phyloP scores from a whole-genome alignment of 2,329 filamentous ascomycete species.

The Pyrenochaeta sp. region DNA sequence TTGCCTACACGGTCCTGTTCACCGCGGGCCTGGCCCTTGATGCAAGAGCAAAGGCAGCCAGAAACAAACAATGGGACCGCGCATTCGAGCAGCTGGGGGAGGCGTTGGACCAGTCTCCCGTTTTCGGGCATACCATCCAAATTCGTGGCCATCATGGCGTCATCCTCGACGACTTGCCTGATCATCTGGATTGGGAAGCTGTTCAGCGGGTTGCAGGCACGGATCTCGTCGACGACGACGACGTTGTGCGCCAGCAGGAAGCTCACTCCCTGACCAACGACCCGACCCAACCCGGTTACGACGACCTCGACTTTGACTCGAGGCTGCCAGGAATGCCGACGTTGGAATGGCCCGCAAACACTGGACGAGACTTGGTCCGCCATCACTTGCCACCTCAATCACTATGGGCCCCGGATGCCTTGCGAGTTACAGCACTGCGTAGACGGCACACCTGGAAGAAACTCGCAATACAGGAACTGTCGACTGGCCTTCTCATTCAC shows the following conservation, averaged over 20 bases:
- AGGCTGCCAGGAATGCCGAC: conserved; percentile 29
- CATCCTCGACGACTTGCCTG: conserved; percentile 18
- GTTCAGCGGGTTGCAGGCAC: conserved; percentile 28
- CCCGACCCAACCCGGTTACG: conserved; percentile 28
- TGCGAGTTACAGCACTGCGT: conserved; percentile 39
- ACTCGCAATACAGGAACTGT: conserved; percentile 50
- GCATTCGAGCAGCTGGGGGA: conserved; percentile 57
- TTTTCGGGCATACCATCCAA: conserved; percentile 2
- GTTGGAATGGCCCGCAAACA: conserved; percentile 51
- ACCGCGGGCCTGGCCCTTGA: conserved; percentile 71
- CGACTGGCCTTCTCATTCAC: conserved; percentile 51
- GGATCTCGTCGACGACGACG: conserved; percentile 35
- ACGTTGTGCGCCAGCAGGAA: conserved; percentile 20
- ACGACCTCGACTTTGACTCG: conserved; percentile 39
- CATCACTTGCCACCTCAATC: conserved; percentile 54
- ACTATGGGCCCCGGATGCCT: conserved; percentile 49
- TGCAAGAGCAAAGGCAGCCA: conserved; percentile 61
- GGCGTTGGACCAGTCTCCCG: conserved; percentile 1
- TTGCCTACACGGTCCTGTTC: conserved; percentile 72
- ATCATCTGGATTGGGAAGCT: conserved; percentile 31
- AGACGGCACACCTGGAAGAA: conserved; percentile 53
- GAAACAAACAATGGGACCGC: conserved; percentile 67
- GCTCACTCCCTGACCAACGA: conserved; percentile 18
- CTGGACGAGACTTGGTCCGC: conserved; percentile 40
- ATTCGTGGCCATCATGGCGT: conserved; percentile 1